Base-by-base conservation (phyloP, 1,139 yeast genomes). In the Taphrina confusa region DNA sequence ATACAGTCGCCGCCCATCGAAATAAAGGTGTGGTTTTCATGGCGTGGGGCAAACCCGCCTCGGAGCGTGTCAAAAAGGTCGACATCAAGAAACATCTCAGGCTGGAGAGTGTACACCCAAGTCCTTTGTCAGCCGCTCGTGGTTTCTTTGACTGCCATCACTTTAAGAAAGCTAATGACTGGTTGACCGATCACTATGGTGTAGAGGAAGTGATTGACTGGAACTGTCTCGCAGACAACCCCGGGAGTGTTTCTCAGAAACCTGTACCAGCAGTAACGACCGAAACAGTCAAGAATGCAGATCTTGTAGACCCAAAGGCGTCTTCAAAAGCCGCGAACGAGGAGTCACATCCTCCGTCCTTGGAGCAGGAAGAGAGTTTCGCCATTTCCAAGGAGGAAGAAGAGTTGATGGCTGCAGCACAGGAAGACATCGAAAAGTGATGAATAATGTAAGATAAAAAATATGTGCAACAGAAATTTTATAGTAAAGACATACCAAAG, bases 1-100 rank as follows among this genome's bases (percentile, higher is more conserved):
- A 78, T 25, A 76, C 82, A 1, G 76, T 84, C 23, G 73, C 81
- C 16, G 70, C 74, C 60, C 64, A 70, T 31, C 70, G 74, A 31
- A 66, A 71, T 0, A 67, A 71, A 1, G 91, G 91, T 4, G 78
- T 90, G 42, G 94, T 85, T 3, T 80, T 92, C 30, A 75, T 92
- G 76, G 87, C 95, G 0, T 94, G 99, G 99, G 99, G 99, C 0
- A 75, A 82, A 6, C 96, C 97, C 1, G 98, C 98, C 0, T 90
- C 85, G 58, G 85, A 82, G 63, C 75, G 95, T 37, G 79, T 89
- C 1, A 78, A 76, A 46, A 75, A 74, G 62, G 69, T 71, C 56
- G 69, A 65, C 12, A 78, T 36, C 14, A 33, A 40, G n/a, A 37
- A 56, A 22, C 76, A 80, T 61, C 65, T 69, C 23, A 82, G 88